A percentile compares a stretch with the other conserved stretches of the same genome.
Conservation (phyloP, 768 basidiomycete species). For the Boletus vinaceobasis region DNA sequence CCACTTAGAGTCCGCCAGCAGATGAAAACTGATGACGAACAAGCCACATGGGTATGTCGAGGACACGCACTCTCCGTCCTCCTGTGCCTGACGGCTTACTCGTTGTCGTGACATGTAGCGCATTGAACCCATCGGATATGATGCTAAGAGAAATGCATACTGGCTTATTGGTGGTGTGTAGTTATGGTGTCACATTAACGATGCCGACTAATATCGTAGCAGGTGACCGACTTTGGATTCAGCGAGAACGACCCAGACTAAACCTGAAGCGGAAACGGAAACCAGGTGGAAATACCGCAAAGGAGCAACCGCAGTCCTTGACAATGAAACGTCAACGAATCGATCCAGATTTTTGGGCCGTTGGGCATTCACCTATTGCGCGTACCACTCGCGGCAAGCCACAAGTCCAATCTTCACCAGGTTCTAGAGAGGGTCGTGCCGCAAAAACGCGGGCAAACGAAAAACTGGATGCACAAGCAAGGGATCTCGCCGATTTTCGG, state of each 20-base stretch:
- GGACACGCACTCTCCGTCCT: neutral
- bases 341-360: neutral
- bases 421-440: conserved; percentile 51
- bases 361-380: conserved; percentile 4
- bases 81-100: neutral
- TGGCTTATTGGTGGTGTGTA: conserved; percentile 77
- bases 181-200: neutral
- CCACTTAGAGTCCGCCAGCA: conserved; percentile 61
- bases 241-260: conserved; percentile 59
- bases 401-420: conserved; percentile 19
- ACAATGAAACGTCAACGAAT: conserved; percentile 28
- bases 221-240: conserved; percentile 87
- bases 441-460: conserved; percentile 72
- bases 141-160: conserved; percentile 73
- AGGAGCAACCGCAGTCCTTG: conserved; percentile 15
- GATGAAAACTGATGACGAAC: conserved; percentile 79
- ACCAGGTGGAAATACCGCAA: conserved; percentile 23
- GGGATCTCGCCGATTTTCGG: conserved; percentile 61
- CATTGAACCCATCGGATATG: conserved; percentile 82
- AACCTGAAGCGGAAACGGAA: conserved; percentile 42
- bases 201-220: conserved; percentile 1
- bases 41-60: conserved; percentile 68
- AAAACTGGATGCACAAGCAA: conserved; percentile 65
- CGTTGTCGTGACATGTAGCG: conserved; percentile 45
- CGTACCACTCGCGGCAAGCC: conserved; percentile 15